A percentile compares a stretch with the other conserved stretches of the same genome.
Conservation (phyloP, 1,139 yeast species). For the Zygoascus meyerae region DNA sequence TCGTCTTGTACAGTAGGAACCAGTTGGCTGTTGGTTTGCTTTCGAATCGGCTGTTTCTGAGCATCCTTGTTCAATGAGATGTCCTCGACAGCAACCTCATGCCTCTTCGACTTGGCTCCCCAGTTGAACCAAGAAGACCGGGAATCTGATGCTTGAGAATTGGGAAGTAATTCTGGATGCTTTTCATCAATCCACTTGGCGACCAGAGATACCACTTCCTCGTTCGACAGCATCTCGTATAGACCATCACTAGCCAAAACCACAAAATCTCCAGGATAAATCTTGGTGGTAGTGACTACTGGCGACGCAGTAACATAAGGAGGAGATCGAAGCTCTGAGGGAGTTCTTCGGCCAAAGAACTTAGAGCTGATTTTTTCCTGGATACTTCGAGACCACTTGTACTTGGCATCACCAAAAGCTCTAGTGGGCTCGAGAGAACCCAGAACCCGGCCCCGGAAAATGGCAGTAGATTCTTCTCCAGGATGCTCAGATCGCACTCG, state of each 20-base stretch:
- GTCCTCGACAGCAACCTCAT: conserved; percentile 29
- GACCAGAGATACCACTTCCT: conserved; percentile 86
- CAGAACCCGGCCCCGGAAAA: conserved; percentile 75
- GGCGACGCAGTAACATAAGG: conserved; percentile 98
- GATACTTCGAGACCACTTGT: conserved; percentile 71
- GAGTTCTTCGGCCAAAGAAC: conserved; percentile 79
- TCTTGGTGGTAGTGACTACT: conserved; percentile 74
- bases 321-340: conserved; percentile 75
- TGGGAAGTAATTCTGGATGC: conserved; percentile 45
- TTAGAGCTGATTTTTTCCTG: conserved; percentile 70
- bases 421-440: conserved; percentile 96
- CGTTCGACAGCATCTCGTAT: conserved; percentile 86
- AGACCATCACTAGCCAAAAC: conserved; percentile 95
- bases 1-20: conserved; percentile 61
- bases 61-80: conserved; percentile 40
- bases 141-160: not conserved
- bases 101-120: conserved; percentile 14
- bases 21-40: conserved; percentile 36
- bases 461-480: conserved; percentile 73
- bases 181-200: conserved; percentile 89
- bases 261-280: conserved; percentile 76
- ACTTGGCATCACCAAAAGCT: conserved; percentile 96
- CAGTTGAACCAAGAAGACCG: conserved; percentile 4
- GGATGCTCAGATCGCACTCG: conserved; percentile 87
- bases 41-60: conserved; percentile 54